Percentiles rank a stretch among this genome's conserved stretches.
Conservation (phyloP, 192 early-diverging fungal genomes). For the Haplosporangium gracile region DNA sequence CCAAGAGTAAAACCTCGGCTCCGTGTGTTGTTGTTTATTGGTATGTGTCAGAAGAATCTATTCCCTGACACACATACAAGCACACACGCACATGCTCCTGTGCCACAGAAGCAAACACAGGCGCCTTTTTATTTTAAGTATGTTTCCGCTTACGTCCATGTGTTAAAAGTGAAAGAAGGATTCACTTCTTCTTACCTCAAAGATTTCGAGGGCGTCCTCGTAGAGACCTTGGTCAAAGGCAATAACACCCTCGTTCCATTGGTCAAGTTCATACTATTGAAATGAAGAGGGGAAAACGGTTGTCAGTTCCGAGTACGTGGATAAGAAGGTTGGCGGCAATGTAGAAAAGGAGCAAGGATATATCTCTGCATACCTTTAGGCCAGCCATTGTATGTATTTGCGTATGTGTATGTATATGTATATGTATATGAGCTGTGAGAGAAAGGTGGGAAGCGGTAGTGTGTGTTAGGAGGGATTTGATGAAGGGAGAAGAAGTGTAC, state of each 20-base stretch:
- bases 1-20: no score
- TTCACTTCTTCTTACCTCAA: constrained; percentile 65
- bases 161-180: neutral
- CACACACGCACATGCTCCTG: no score
- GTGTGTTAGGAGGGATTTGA: neutral
- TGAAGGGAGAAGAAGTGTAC: neutral
- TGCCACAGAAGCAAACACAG: no score
- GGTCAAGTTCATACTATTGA: constrained; percentile 80
- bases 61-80: no score
- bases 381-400: neutral
- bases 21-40: no score
- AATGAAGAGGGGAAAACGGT: neutral
- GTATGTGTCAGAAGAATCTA: no score
- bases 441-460: neutral
- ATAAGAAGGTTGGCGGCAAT: neutral
- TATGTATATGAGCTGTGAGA: neutral
- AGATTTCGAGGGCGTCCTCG: constrained; percentile 74
- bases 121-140: neutral
- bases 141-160: neutral
- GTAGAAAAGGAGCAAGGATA: neutral
- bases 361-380: neutral
- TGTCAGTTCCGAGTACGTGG: neutral
- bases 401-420: neutral
- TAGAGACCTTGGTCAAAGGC: constrained; percentile 83
- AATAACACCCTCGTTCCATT: constrained; percentile 84